Evolutionary conservation across 768 basidiomycete genomes (phyloP), one percentile per base, ranked within the genome.

Genomic region (Leccinellum luteum): DNA sequence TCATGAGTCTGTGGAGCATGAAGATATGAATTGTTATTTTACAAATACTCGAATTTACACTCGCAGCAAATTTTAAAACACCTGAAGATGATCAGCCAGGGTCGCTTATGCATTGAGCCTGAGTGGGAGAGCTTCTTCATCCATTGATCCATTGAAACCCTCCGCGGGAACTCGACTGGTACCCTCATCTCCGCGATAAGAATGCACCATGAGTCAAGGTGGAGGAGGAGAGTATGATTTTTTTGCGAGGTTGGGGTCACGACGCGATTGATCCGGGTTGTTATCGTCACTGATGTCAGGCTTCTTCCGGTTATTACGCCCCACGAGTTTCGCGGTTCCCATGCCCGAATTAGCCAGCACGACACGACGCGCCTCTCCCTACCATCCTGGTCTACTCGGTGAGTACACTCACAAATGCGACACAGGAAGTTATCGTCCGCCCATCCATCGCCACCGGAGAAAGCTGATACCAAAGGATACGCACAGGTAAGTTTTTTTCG

Each of bases 371-470:
- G 25, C 25, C 25, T 25, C 25, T 41, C 7, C n/a, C 3, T 41
- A 41, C 41, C 41, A 41, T 41, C 38, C 35, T n/a, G 38, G 9
- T 41, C 10, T n/a, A 43, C 41, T 13, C 41, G 10, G 14, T 15
- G 34, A 34, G 41, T 43, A 9, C 12, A 61, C 48, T 55, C 62
- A 48, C 53, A 51, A 25, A 15, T 69, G 55, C 66, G 70, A 38
- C 59, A 70, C 8, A 70, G 70, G 31, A 73, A 62, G 38, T 48
- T 55, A 10, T n/a, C 43, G 14, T 19, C 23, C 17, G 0, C 35
- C 21, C 14, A 51, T 34, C 30, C 56, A 21, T 19, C 9, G 8
- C 32, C 31, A 28, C 44, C 8, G 6, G 23, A 7, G 7, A 12
- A 43, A 10, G 19, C 51, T 2, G 28, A 13, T 7, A 1, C 25